Conservation (phyloP, 2,329 filamentous ascomycete genomes). For the Cephalotrichum gorgonifer region DNA sequence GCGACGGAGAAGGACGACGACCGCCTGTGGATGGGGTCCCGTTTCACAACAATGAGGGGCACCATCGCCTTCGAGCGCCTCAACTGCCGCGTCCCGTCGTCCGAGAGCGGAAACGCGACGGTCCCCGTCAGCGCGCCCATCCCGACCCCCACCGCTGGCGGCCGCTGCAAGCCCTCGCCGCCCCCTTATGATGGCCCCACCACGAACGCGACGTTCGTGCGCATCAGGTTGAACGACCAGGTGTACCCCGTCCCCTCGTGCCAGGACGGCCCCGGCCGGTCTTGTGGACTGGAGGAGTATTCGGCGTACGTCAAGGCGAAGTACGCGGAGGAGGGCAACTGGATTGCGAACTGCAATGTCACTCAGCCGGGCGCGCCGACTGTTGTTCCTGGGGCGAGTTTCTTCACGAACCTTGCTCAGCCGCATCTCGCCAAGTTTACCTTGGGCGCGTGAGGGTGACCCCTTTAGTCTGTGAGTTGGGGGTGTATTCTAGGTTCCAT, state of each 20-base stretch:
- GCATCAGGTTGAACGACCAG: conserved; percentile 51
- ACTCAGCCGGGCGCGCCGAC: conserved; percentile 27
- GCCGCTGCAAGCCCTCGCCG: conserved; percentile 3
- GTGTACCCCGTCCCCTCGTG: conserved; percentile 50
- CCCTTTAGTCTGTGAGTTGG: too few species aligned
- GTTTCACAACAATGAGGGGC: conserved; percentile 52
- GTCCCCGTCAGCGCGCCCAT: conserved; percentile 3
- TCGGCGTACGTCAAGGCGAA: conserved; percentile 31
- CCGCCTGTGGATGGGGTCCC: conserved; percentile 42
- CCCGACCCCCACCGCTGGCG: conserved; percentile 4
- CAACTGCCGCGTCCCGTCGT: conserved; percentile 28
- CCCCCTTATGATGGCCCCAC: background rate
- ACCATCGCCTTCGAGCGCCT: conserved; percentile 55
- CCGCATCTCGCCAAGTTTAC: conserved; percentile 19
- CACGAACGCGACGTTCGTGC: conserved; percentile 27
- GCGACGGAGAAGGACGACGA: conserved; percentile 32
- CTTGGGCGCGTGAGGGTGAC: background rate
- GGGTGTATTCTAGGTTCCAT: too few species aligned
- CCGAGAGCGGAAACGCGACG: background rate
- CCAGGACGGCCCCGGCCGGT: conserved; percentile 42
- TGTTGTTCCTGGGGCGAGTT: conserved; percentile 34
- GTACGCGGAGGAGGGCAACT: conserved; percentile 36
- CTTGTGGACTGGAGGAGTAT: conserved; percentile 38
- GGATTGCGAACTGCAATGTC: conserved; percentile 35
- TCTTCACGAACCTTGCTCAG: conserved; percentile 34